Evolutionary conservation across 2,329 filamentous ascomycete species (phyloP).

Genomic region (Neopestalotiopsis sp.): DNA sequence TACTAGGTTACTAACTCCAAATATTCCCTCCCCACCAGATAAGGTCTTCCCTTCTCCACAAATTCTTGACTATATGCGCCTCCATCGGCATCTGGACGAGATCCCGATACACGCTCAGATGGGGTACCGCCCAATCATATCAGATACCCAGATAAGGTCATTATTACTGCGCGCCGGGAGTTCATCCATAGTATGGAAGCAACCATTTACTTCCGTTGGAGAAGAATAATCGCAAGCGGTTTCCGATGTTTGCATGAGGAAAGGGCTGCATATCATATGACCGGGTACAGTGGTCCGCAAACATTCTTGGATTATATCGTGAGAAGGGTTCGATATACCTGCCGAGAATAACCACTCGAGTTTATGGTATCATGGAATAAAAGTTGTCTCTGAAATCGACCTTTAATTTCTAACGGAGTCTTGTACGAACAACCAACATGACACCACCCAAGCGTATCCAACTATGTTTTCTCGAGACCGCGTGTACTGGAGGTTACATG

Average conservation of each 20-base stretch:
- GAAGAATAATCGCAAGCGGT: background rate
- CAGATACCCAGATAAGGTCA: background rate
- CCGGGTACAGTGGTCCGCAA: background rate
- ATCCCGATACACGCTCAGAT: background rate
- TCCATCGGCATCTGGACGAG: constrained; percentile 1
- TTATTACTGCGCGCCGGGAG: background rate
- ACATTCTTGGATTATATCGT: too few species aligned
- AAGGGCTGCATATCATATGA: background rate
- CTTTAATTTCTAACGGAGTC: background rate
- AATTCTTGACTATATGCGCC: background rate
- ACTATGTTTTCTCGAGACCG: constrained; percentile 15
- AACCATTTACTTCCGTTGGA: background rate
- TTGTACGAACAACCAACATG: background rate
- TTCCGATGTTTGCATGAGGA: background rate
- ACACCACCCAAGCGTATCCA: constrained; percentile 15
- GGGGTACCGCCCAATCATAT: background rate
- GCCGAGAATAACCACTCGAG: background rate
- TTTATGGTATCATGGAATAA: background rate
- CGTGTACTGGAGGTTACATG: constrained; percentile 14
- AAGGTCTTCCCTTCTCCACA: background rate
- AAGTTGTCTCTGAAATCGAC: background rate
- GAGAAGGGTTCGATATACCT: too few species aligned
- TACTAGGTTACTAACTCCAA: background rate
- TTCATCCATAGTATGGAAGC: background rate
- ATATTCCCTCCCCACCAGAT: background rate